These are phyloP conservation scores for Fusarium camptoceras DNA, from an alignment of 2,329 filamentous ascomycete genomes.

Conservation along the genomic window DNA sequence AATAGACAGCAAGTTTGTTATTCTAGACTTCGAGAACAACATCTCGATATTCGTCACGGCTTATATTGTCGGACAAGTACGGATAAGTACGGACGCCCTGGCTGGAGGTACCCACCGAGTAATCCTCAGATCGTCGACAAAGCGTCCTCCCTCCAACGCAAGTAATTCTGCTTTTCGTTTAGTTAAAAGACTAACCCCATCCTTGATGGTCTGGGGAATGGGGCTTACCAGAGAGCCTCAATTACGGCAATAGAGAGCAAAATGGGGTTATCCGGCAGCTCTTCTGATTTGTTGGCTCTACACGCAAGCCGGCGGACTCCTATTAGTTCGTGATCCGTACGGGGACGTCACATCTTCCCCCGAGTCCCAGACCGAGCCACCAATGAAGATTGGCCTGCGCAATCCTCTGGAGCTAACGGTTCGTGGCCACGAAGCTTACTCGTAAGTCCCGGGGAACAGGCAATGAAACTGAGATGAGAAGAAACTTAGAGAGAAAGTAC, in stretches of 20 bases:
- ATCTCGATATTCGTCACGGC: background rate
- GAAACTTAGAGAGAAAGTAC: slow-evolving; percentile 18
- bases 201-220: slow-evolving; percentile 8
- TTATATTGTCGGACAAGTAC: slow-evolving; percentile 2
- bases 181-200: slow-evolving; percentile 22
- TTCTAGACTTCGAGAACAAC: background rate
- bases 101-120: slow-evolving; percentile 4
- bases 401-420: slow-evolving; percentile 34
- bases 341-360: slow-evolving; percentile 27
- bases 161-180: slow-evolving; percentile 20
- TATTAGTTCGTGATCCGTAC: slow-evolving; percentile 35
- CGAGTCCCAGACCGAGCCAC: slow-evolving; percentile 20
- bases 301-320: slow-evolving; percentile 1
- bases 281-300: slow-evolving; percentile 14
- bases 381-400: slow-evolving; percentile 28
- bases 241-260: slow-evolving; percentile 29
- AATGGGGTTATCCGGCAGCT: slow-evolving; percentile 24
- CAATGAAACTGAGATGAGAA: slow-evolving; percentile 16
- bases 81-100: background rate
- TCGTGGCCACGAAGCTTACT: slow-evolving; percentile 38
- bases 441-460: slow-evolving; percentile 30
- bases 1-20: background rate
- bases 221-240: slow-evolving; percentile 31
- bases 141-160: slow-evolving; percentile 11
- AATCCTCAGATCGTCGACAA: slow-evolving; percentile 3